Conservation (phyloP, 805 yeast genomes). For the Zygosaccharomyces gambellarensis region DNA sequence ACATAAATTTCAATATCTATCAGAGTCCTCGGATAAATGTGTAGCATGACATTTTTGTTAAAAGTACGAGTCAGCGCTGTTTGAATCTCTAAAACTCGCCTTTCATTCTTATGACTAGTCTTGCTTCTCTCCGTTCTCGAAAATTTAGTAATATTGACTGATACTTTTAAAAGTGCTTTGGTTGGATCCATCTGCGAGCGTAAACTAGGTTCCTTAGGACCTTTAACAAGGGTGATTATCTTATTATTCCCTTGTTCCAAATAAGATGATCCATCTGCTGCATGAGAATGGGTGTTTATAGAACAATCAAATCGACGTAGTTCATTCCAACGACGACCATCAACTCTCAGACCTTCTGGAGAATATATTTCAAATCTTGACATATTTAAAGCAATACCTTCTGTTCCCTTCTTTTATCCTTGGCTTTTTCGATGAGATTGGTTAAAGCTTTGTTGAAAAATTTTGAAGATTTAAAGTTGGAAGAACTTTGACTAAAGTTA, state of each 20-base stretch:
- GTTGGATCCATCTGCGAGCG: slow-evolving; percentile 48
- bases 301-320: slow-evolving; percentile 74
- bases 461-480: not conserved
- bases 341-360: slow-evolving; percentile 89
- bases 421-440: not conserved
- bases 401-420: not conserved
- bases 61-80: slow-evolving; percentile 66
- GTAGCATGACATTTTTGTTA: slow-evolving; percentile 65
- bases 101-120: slow-evolving; percentile 57
- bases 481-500: not conserved
- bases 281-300: slow-evolving; percentile 80
- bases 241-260: slow-evolving; percentile 91
- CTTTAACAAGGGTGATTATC: slow-evolving; percentile 76
- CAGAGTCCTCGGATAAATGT: slow-evolving; percentile 76
- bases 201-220: slow-evolving; percentile 79
- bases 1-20: slow-evolving; percentile 75
- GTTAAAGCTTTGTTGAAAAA: slow-evolving; percentile 1
- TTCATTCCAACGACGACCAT: slow-evolving; percentile 95
- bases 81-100: slow-evolving; percentile 61
- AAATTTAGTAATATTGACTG: slow-evolving; percentile 73
- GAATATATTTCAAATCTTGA: slow-evolving; percentile 79
- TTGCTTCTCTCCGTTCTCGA: slow-evolving; percentile 72
- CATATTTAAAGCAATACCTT: slow-evolving; percentile 34
- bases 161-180: slow-evolving; percentile 56
- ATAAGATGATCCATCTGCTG: slow-evolving; percentile 88